These are phyloP conservation scores for Kluyveromyces sp. DNA, from an alignment of 1,139 yeast genomes.

Conservation along the genomic window DNA sequence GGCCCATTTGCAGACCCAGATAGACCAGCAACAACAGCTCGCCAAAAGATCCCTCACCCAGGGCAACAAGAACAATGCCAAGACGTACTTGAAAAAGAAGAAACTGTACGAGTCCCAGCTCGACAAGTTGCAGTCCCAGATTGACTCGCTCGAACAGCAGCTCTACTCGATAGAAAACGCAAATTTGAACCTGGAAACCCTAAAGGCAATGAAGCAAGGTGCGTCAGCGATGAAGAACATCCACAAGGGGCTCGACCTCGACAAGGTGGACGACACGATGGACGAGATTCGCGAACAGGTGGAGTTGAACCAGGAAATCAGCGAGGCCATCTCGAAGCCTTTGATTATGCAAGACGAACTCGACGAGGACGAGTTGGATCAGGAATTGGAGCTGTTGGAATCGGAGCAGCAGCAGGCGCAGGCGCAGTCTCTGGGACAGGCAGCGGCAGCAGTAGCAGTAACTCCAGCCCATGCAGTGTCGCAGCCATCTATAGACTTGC, in stretches of 20 bases:
- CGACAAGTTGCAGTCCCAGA: slow-evolving; percentile 76
- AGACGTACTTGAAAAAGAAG: slow-evolving; percentile 81
- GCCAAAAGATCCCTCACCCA: slow-evolving; percentile 68
- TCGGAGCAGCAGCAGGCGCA: slow-evolving; percentile 62
- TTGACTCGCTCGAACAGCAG: slow-evolving; percentile 84
- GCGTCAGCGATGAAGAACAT: slow-evolving; percentile 94
- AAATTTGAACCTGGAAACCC: slow-evolving; percentile 90
- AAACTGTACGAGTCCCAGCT: slow-evolving; percentile 73
- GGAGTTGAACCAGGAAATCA: slow-evolving; percentile 87
- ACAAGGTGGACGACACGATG: slow-evolving; percentile 97
- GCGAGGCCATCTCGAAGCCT: slow-evolving; percentile 93
- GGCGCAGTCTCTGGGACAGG: slow-evolving; percentile 23
- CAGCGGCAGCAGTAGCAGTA: background rate
- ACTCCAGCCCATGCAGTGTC: slow-evolving; percentile 14
- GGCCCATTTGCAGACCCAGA: slow-evolving; percentile 72
- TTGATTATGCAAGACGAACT: slow-evolving; percentile 65
- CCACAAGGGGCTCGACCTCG: slow-evolving; percentile 91
- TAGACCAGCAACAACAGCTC: slow-evolving; percentile 68
- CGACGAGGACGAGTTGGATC: slow-evolving; percentile 81
- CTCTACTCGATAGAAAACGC: slow-evolving; percentile 88
- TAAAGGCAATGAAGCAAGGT: slow-evolving; percentile 98
- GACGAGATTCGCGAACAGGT: slow-evolving; percentile 97
- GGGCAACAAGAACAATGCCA: slow-evolving; percentile 69
- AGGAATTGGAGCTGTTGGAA: slow-evolving; percentile 82
- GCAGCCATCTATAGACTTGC: slow-evolving; percentile 30